Conservation (phyloP, 2,329 filamentous ascomycete genomes). For the Sporothrix brasiliensis region DNA sequence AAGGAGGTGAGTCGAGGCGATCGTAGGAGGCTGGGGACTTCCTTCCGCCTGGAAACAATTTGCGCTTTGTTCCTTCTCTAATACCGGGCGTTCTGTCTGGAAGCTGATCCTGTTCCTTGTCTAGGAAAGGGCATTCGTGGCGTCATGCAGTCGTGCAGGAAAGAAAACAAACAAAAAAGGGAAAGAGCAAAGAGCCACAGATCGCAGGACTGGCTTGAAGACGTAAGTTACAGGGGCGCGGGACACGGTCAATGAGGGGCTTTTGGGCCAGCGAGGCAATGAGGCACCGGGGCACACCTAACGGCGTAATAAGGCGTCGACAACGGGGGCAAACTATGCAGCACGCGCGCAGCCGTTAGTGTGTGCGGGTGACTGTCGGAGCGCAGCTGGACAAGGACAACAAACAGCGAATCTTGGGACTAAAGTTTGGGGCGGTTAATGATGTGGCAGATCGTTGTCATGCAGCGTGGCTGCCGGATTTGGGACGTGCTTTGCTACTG, state of each 20-base stretch:
- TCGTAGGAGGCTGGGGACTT: neutral
- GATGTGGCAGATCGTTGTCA: slow-evolving; percentile 17
- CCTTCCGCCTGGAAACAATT: neutral
- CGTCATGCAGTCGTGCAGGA: neutral
- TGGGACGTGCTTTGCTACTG: slow-evolving; percentile 7
- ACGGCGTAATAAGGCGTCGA: neutral
- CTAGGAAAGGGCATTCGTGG: neutral
- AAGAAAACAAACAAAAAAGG: neutral
- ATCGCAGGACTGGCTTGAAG: slow-evolving; percentile 7
- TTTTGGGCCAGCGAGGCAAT: neutral
- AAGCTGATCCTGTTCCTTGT: neutral
- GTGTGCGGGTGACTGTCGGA: slow-evolving; percentile 8
- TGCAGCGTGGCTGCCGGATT: slow-evolving; percentile 16
- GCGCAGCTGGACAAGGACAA: neutral
- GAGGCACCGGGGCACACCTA: too few species aligned
- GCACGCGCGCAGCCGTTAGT: slow-evolving; percentile 20
- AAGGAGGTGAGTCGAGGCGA: slow-evolving; percentile 4
- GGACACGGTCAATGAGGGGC: slow-evolving; percentile 6
- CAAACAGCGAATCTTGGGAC: neutral
- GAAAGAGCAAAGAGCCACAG: slow-evolving; percentile 7
- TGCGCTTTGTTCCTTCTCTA: neutral
- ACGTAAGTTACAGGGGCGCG: neutral
- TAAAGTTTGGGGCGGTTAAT: slow-evolving; percentile 11
- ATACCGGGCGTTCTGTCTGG: neutral
- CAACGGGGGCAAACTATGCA: neutral